Evolutionary conservation across 2,329 filamentous ascomycete species (phyloP).

Genomic region (Calonectria hongkongensis): DNA sequence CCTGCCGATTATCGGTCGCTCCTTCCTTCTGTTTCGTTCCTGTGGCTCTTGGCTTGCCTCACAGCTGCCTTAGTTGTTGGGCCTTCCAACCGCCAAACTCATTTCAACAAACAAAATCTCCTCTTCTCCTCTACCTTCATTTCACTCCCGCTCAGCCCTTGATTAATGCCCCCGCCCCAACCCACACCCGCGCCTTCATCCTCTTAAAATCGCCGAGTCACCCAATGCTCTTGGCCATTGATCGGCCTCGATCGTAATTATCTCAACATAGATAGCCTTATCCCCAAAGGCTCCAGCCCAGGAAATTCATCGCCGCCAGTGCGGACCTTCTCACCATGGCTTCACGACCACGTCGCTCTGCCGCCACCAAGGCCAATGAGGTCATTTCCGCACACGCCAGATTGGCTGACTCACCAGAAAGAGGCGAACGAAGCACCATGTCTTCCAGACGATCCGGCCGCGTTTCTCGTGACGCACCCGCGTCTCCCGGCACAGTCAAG

Average conservation of each 20-base stretch:
- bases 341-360: constrained; percentile 68
- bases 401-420: constrained; percentile 64
- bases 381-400: constrained; percentile 65
- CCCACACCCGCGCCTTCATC: constrained; percentile 16
- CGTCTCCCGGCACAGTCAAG: constrained; percentile 71
- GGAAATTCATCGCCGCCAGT: constrained; percentile 45
- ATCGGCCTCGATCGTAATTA: constrained; percentile 27
- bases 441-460: constrained; percentile 72
- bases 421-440: constrained; percentile 65
- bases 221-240: constrained; percentile 19
- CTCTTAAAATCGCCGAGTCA: constrained; percentile 8
- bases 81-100: constrained; percentile 46
- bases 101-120: constrained; percentile 50
- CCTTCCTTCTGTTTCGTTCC: not conserved
- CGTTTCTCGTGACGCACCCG: constrained; percentile 67
- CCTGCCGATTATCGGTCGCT: not conserved
- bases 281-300: constrained; percentile 17
- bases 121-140: constrained; percentile 24
- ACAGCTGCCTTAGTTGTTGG: constrained; percentile 38
- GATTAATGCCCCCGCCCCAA: constrained; percentile 23
- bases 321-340: constrained; percentile 62
- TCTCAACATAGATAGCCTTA: constrained; percentile 25
- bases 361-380: constrained; percentile 65
- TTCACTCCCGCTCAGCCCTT: constrained; percentile 31
- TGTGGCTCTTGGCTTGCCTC: constrained; percentile 9